Conservation (phyloP, 768 basidiomycete species). For the Leccinum broughii region DNA sequence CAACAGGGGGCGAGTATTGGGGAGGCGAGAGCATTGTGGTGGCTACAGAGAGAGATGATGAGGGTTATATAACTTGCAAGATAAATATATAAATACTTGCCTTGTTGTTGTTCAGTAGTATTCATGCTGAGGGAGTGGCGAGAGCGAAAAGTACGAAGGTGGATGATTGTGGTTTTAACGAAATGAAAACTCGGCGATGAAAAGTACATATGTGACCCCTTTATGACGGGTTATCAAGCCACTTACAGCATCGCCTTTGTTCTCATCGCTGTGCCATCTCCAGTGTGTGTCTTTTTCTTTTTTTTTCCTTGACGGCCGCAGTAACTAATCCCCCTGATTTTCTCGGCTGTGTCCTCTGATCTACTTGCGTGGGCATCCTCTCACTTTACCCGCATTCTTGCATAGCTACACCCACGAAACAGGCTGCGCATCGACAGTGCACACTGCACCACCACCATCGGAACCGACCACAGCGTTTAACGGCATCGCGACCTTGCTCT, state of each 20-base stretch:
- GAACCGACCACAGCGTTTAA: neutral
- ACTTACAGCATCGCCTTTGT: neutral
- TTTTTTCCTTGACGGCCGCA: conserved; percentile 2
- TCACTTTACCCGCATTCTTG: neutral
- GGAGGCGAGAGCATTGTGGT: conserved; percentile 15
- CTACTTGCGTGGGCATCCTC: neutral
- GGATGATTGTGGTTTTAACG: conserved; percentile 17
- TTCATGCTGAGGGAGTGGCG: conserved; percentile 3
- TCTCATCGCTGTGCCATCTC: conserved; percentile 4
- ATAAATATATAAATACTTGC: conserved; percentile 7
- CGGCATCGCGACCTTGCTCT: neutral
- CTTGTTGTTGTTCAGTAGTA: conserved; percentile 12
- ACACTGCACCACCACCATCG: neutral
- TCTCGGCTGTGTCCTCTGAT: conserved; percentile 6
- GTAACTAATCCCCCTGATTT: neutral
- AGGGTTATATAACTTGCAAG: neutral
- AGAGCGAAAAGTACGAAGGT: conserved; percentile 10
- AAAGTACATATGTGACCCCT: conserved; percentile 7
- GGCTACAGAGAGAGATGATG: conserved; percentile 10
- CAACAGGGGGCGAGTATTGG: conserved; percentile 38
- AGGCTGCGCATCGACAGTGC: neutral
- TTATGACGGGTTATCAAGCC: neutral
- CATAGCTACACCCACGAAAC: neutral
- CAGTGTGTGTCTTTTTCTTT: neutral
- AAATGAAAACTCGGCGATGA: conserved; percentile 14